Evolutionary conservation across 2,329 filamentous ascomycete species (phyloP).

Genomic region (Sporothrix inflata): DNA sequence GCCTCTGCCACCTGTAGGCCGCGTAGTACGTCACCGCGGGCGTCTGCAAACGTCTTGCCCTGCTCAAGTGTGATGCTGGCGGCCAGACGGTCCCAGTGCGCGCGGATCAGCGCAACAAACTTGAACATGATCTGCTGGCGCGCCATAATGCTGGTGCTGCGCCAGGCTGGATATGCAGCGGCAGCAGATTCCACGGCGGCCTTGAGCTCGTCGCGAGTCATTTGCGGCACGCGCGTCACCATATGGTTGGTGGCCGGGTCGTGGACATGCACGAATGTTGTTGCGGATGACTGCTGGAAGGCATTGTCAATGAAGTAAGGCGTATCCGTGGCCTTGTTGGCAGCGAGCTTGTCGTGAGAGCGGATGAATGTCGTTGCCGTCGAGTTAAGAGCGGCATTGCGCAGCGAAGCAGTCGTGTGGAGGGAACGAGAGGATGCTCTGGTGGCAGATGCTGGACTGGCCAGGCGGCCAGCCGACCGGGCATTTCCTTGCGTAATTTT

Average conservation of each 20-base stretch:
- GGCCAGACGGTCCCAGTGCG: conserved; percentile 83
- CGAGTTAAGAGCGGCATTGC: conserved; percentile 18
- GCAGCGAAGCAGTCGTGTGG: background rate
- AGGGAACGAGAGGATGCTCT: background rate
- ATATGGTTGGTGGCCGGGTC: conserved; percentile 87
- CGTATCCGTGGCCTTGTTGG: conserved; percentile 67
- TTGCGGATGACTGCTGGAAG: conserved; percentile 69
- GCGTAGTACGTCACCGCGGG: conserved; percentile 77
- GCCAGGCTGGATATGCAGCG: conserved; percentile 76
- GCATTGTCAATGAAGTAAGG: conserved; percentile 83
- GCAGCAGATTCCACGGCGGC: conserved; percentile 75
- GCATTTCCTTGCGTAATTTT: too few relatives aligned
- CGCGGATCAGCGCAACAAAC: conserved; percentile 75
- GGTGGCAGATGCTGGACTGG: background rate
- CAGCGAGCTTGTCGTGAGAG: conserved; percentile 25
- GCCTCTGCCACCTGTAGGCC: conserved; percentile 85
- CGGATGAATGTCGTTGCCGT: conserved; percentile 22
- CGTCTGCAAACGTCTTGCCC: conserved; percentile 85
- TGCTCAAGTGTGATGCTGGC: conserved; percentile 87
- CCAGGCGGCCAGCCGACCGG: conserved; percentile 43
- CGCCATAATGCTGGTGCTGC: conserved; percentile 69
- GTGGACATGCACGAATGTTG: conserved; percentile 59
- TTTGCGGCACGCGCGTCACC: conserved; percentile 80
- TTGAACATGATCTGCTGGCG: conserved; percentile 88
- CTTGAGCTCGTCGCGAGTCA: conserved; percentile 75